These are phyloP conservation scores for Acanthamoeba triangularis DNA, from an alignment of 208 protist genomes.

Conservation along the genomic window DNA sequence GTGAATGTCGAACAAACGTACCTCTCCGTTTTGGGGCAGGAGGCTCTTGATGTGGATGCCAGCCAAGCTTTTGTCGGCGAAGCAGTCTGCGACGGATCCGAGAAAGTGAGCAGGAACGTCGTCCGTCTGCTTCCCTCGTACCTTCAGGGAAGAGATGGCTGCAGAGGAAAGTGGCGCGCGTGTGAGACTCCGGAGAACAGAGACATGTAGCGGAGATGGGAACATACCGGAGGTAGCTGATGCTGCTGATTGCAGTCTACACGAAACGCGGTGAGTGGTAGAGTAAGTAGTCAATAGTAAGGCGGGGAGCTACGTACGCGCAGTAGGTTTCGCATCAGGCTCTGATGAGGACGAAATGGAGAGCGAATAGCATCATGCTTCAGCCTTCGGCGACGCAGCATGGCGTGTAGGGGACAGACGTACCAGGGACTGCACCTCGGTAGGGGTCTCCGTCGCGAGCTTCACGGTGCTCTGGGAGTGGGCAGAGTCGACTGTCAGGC, in stretches of 20 bases:
- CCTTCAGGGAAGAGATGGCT: conserved; percentile 70
- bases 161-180: not conserved
- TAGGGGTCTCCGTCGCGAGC: conserved; percentile 13
- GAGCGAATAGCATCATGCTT: not conserved
- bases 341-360: not conserved
- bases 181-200: not conserved
- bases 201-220: not conserved
- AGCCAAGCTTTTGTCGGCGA: conserved; percentile 61
- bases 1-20: conserved; percentile 12
- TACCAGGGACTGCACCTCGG: conserved; percentile 71
- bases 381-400: not conserved
- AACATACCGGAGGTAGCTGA: conserved; percentile 62
- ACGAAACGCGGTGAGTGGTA: not conserved
- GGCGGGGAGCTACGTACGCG: not conserved
- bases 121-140: not conserved
- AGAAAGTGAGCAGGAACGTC: not conserved
- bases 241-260: conserved; percentile 68
- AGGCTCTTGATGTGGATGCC: conserved; percentile 70
- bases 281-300: not conserved
- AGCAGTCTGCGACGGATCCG: not conserved
- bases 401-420: not conserved
- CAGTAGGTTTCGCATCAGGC: conserved; percentile 66
- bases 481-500: not conserved
- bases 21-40: conserved; percentile 39
- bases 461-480: not conserved